Percentiles rank a stretch among this genome's conserved stretches.
Evolutionary conservation across 1,139 yeast species (phyloP).

Genomic region (Pichia sp.): DNA sequence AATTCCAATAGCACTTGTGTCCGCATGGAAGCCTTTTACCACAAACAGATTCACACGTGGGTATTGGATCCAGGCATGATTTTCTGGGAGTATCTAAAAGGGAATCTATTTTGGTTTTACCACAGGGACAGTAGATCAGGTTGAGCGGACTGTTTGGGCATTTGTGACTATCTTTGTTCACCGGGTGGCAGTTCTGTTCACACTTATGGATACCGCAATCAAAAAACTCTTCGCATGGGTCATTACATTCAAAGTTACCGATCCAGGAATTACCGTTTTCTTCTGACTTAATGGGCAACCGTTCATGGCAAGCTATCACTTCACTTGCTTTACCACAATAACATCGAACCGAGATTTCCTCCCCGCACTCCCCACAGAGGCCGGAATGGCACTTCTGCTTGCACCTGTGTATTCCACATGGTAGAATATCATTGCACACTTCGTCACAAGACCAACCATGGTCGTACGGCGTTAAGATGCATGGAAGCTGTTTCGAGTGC

Average conservation of each 20-base stretch:
- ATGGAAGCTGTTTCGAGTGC: conserved; percentile 60
- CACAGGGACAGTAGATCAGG: conserved; percentile 72
- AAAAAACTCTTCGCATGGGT: conserved; percentile 45
- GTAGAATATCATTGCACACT: conserved; percentile 51
- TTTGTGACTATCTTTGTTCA: conserved; percentile 32
- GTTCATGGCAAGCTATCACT: conserved; percentile 47
- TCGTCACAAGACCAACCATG: conserved; percentile 67
- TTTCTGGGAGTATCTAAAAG: conserved; percentile 43
- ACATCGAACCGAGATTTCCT: conserved; percentile 45
- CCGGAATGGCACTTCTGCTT: conserved; percentile 61
- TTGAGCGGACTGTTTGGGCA: conserved; percentile 65
- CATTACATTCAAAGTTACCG: conserved; percentile 60
- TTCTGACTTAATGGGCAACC: conserved; percentile 34
- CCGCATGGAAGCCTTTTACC: conserved; percentile 68
- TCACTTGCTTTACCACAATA: conserved; percentile 65
- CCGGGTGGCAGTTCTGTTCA: conserved; percentile 53
- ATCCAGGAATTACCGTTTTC: conserved; percentile 41
- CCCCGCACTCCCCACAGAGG: conserved; percentile 69
- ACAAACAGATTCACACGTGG: conserved; percentile 66
- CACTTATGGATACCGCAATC: conserved; percentile 71
- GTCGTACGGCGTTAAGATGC: conserved; percentile 63
- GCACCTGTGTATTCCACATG: conserved; percentile 77
- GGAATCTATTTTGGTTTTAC: conserved; percentile 43
- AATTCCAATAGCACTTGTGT: conserved; percentile 57
- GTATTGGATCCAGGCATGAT: conserved; percentile 70